Evolutionary conservation across 2,329 filamentous ascomycete genomes (phyloP), one percentile per base, ranked within the genome.

Genomic region (Paecilomyces sp.): DNA sequence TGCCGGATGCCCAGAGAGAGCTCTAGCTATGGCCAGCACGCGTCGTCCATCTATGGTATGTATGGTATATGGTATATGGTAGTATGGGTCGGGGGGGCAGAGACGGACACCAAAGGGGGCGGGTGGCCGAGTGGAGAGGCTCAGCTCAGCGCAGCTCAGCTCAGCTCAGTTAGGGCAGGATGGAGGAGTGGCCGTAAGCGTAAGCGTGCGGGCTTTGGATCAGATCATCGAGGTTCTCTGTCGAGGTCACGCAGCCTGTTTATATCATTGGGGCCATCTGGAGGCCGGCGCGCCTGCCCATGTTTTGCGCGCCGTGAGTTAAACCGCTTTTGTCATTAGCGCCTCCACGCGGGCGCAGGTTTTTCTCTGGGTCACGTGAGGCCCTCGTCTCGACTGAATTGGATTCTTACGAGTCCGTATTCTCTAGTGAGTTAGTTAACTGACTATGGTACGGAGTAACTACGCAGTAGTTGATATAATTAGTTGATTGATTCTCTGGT

Each of bases 171-270:
- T 15, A 18, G 51, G 22, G n/a, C 12, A 53, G 51, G 22, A 22
- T 22, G 22, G 22, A n/a, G n/a, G n/a, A n/a, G n/a, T n/a, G 50
- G 50, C 50, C 15, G 50, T 22, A 15, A 52, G 22, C 22, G 50
- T 28, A 18, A 22, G 18, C 4, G 12, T 6, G 51, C 51, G 41
- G 41, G 41, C 31, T 33, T 33, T 33, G 31, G 31, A 15, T 61
- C 58, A 57, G 60, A 60, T 57, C 60, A 55, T 66, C 64, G 57
- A 67, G 65, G 62, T 63, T 60, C 58, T 41, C 58, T 41, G 8
- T 75, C 75, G 74, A 76, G 74, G 75, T 76, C 72, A 75, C 74
- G 74, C 72, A 72, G 72, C 69, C 70, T 74, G 75, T 77, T 77
- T 77, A 77, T 77, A 77, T 77, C 74, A 77, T 77, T 74, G 73